Evolutionary conservation across 768 basidiomycete species (phyloP), one percentile per base, ranked within the genome.

Genomic region (Boletus insuetus): DNA sequence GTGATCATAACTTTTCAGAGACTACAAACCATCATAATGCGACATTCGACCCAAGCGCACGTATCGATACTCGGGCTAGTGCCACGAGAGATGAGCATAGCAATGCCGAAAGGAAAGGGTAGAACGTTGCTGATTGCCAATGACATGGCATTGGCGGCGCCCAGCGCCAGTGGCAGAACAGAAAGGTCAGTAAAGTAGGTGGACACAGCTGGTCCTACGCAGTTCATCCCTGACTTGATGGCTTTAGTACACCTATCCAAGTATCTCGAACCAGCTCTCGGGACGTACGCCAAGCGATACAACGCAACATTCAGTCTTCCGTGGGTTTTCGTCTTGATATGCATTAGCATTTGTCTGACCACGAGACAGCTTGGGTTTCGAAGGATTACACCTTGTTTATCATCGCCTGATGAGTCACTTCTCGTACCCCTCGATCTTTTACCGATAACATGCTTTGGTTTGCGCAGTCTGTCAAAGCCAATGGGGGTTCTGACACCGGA

Each of bases 221-320:
- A 35, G 4, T 19, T 39, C 31, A 16, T 31, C 34, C 8, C 50
- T 46, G 39, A 62, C 16, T 19, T 47, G 44, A 47, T n/a, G 20
- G 19, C 24, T 0, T 34, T 53, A 95, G 93, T 96, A 92, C 68
- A 87, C 90, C 1, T 96, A 95, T 69, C 72, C 96, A 46, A 87
- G 89, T 57, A 83, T 97, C 52, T 74, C 96, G 51, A 97, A 97
- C 62, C 93, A 96, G 68, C 81, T 91, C 19, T 95, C 94, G 3
- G 94, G 94, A 40, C 82, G 94, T 20, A 96, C 94, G 4, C 93
- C 94, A 1, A 93, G 88, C 65, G 94, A 97, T 74, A 91, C 94
- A 10, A 96, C 95, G 0, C 93, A 95, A 62, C 96, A 94, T 71
- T 94, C 94, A 0, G 84, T 96, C 9, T 94, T 92, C 59, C 90